Evolutionary conservation across 768 basidiomycete genomes (phyloP).

Genomic region (Boletus rufocinnamomeus): DNA sequence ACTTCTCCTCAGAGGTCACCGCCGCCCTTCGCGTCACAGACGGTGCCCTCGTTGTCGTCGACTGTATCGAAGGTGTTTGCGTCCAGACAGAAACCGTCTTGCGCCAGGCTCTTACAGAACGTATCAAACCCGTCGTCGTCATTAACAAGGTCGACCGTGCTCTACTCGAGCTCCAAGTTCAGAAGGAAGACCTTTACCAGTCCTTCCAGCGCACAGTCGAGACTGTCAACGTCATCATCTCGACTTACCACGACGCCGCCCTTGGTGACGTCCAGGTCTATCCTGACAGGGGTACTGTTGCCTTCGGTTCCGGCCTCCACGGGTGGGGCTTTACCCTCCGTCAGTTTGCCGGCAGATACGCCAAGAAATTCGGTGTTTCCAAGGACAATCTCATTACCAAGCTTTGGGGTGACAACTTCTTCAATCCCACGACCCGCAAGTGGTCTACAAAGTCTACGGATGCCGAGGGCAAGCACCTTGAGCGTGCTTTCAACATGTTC

Average conservation of each 20-base stretch:
- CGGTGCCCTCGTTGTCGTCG: conserved; percentile 99
- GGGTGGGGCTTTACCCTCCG: conserved; percentile 99
- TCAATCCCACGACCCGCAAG: conserved; percentile 95
- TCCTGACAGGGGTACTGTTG: conserved; percentile 97
- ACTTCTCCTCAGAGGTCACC: conserved; percentile 99
- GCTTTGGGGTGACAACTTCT: conserved; percentile 99
- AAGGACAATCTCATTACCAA: conserved; percentile 98
- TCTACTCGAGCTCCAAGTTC: conserved; percentile 95
- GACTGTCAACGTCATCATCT: conserved; percentile 97
- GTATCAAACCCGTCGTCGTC: conserved; percentile 98
- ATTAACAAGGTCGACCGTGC: conserved; percentile 99
- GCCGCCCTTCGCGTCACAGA: conserved; percentile 99
- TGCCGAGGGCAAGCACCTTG: conserved; percentile 86
- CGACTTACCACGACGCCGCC: conserved; percentile 90
- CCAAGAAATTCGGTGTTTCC: conserved; percentile 99
- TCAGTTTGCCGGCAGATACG: conserved; percentile 92
- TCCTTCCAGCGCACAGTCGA: conserved; percentile 98
- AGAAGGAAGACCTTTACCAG: conserved; percentile 97
- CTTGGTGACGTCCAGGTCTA: conserved; percentile 99
- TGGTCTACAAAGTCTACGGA: conserved; percentile 82
- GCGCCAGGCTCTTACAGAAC: conserved; percentile 94
- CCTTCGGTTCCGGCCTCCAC: conserved; percentile 98
- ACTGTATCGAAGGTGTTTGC: conserved; percentile 99
- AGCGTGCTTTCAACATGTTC: conserved; percentile 98
- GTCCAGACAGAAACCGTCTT: conserved; percentile 99